Evolutionary conservation across 225 moss, liverwort and hornwort species (phyloP).

Genomic region (Sphagnum tenellum): DNA sequence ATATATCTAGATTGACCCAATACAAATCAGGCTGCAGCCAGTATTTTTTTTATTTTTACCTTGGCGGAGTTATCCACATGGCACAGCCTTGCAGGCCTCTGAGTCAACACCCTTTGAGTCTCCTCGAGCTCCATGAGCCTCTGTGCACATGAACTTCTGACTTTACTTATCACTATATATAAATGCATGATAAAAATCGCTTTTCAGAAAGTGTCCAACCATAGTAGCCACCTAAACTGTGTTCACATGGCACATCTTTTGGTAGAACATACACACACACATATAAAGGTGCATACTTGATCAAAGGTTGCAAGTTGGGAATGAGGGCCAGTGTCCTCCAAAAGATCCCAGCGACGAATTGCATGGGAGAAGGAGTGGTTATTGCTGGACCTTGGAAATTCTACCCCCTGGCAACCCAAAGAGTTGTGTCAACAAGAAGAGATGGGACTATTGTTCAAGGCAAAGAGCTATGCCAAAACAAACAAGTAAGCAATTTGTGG

Average conservation of each 20-base stretch:
- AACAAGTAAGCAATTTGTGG: neutral
- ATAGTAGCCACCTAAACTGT: too few relatives aligned
- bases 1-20: too few relatives aligned
- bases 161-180: too few relatives aligned
- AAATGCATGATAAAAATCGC: too few relatives aligned
- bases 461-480: neutral
- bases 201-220: too few relatives aligned
- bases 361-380: slow-evolving; percentile 59
- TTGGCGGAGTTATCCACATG: slow-evolving; percentile 74
- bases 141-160: slow-evolving; percentile 18
- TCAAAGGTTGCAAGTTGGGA: slow-evolving; percentile 81
- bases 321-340: slow-evolving; percentile 57
- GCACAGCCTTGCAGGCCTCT: slow-evolving; percentile 50
- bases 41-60: slow-evolving; percentile 20
- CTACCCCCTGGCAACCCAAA: slow-evolving; percentile 59
- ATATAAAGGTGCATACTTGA: slow-evolving; percentile 32
- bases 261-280: too few relatives aligned
- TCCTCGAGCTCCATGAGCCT: slow-evolving; percentile 77
- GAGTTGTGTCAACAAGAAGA: too few relatives aligned
- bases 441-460: too few relatives aligned
- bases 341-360: slow-evolving; percentile 67
- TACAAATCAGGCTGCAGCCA: too few relatives aligned
- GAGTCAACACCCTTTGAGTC: slow-evolving; percentile 42
- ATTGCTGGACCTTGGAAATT: slow-evolving; percentile 85
- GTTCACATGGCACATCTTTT: too few relatives aligned